A percentile compares a stretch with the other conserved stretches of the same genome.
These are phyloP conservation scores for Wickerhamomyces alni DNA, from an alignment of 805 yeast genomes.

Conservation along the genomic window DNA sequence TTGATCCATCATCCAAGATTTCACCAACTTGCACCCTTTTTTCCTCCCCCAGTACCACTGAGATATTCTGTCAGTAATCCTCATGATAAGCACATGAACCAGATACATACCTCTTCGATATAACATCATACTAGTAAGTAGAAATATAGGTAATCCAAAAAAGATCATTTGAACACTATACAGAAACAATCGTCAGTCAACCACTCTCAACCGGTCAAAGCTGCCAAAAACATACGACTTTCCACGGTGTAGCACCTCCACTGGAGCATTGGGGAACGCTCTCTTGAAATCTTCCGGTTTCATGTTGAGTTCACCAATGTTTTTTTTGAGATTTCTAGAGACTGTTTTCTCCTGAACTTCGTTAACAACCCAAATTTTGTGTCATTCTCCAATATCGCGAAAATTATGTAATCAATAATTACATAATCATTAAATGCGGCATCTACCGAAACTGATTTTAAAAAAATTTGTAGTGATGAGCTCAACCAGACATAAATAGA, in stretches of 20 bases:
- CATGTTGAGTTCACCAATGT: too few species aligned
- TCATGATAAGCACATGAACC: too few species aligned
- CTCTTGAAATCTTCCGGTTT: conserved; percentile 17
- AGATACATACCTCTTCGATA: conserved; percentile 17
- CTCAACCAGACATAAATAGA: too few species aligned
- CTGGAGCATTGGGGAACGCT: conserved; percentile 17
- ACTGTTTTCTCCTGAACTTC: too few species aligned
- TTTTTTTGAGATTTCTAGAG: too few species aligned
- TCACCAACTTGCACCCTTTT: conserved; percentile 21
- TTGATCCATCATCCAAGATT: conserved; percentile 19
- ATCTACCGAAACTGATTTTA: too few species aligned
- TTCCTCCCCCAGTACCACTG: conserved; percentile 17
- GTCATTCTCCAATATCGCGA: too few species aligned
- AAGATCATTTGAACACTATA: conserved; percentile 17
- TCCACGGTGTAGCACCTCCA: conserved; percentile 16
- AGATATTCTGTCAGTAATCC: not conserved
- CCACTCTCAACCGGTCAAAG: too few species aligned
- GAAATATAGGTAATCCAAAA: conserved; percentile 17
- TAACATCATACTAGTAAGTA: conserved; percentile 13
- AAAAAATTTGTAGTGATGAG: too few species aligned
- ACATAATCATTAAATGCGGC: too few species aligned
- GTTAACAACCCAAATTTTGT: too few species aligned
- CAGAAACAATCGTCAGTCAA: not conserved
- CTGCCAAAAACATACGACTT: conserved; percentile 10
- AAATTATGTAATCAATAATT: too few species aligned